Evolutionary conservation across 352 stramenopile genomes (phyloP), one percentile per base, ranked within the genome.

Genomic region (Phytophthora tentaculata): DNA sequence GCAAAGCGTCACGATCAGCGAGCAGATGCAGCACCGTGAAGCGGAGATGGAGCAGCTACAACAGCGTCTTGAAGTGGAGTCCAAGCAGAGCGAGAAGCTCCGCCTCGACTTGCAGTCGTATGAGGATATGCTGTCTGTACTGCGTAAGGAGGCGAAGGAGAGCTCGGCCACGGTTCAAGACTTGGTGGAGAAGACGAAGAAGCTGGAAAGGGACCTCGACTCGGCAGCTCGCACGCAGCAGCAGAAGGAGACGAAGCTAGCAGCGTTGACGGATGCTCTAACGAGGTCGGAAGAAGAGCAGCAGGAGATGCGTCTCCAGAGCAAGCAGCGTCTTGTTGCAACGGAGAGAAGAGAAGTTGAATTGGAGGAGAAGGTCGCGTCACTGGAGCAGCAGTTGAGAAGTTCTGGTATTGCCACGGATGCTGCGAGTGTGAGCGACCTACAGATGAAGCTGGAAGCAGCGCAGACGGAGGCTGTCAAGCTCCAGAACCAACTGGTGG

Each of bases 81-180:
- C 53, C 6, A 64, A 77, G 37, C 55, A 70, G 5, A 70, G 81
- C 5, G 54, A 69, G 47, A 89, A 73, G 35, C 71, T 90, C 3
- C 74, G 87, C 39, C 68, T 91, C 20, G 85, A 93, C 50, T 74
- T 90, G 8, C 73, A 80, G 43, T 93, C 85, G 29, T 93, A 91
- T 58, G 74, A 85, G 59, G 85, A 91, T 58, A 77, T 79, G 3
- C 47, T 90, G 9, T 68, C 73, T 32, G 47, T 89, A n/a, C 45
- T 91, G 19, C 83, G 81, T 9, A 69, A 73, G 19, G 76, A 93
- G 47, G 58, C 85, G n/a, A 89, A 88, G 53, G 64, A 76, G 19
- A 84, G 64, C 45, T 80, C 79, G 0, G 67, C 84, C 26, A 74
- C 57, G 5, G 76, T 80, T 28, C 54, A 68, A 24, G 73, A 79